These are phyloP conservation scores for Eutypa lata DNA, from an alignment of 2,329 filamentous ascomycete species.

Conservation along the genomic window DNA sequence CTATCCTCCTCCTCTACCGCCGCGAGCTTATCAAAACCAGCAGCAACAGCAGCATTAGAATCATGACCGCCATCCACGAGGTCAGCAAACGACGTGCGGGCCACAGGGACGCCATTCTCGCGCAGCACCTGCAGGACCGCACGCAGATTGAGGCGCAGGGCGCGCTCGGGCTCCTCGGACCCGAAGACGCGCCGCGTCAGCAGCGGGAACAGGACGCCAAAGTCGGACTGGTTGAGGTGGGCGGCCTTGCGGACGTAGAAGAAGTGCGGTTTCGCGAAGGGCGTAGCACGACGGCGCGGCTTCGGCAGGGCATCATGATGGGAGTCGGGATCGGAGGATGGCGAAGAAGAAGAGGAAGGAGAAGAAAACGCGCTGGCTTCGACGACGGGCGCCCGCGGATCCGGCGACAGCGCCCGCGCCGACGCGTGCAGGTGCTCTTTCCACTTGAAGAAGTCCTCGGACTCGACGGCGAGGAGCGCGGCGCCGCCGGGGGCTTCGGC, in stretches of 20 bases:
- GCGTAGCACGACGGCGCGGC: too few relatives aligned
- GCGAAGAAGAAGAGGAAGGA: too few relatives aligned
- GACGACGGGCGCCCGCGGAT: conserved; percentile 43
- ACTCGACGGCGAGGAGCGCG: conserved; percentile 68
- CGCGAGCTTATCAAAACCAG: conserved; percentile 17
- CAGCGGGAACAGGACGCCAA: conserved; percentile 78
- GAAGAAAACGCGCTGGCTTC: conserved; percentile 34
- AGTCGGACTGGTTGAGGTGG: conserved; percentile 80
- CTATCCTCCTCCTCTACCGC: conserved; percentile 10
- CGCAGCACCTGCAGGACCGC: conserved; percentile 57
- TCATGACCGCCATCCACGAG: conserved; percentile 45
- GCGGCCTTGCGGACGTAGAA: conserved; percentile 74
- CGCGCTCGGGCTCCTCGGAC: conserved; percentile 55
- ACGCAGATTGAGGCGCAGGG: conserved; percentile 56
- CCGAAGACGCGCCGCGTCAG: conserved; percentile 57
- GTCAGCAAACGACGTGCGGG: conserved; percentile 47
- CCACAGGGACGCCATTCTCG: conserved; percentile 45
- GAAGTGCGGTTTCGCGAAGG: conserved; percentile 57
- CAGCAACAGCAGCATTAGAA: conserved; percentile 25
- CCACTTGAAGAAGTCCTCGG: conserved; percentile 78
- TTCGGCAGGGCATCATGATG: conserved; percentile 30
- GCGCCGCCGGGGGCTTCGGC: conserved; percentile 43
- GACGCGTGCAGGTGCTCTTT: conserved; percentile 66
- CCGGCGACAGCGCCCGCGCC: conserved; percentile 60
- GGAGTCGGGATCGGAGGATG: conserved; percentile 4